These are phyloP conservation scores for Drosera spatulata DNA, from an alignment of 179 eudicot genomes.

Conservation along the genomic window DNA sequence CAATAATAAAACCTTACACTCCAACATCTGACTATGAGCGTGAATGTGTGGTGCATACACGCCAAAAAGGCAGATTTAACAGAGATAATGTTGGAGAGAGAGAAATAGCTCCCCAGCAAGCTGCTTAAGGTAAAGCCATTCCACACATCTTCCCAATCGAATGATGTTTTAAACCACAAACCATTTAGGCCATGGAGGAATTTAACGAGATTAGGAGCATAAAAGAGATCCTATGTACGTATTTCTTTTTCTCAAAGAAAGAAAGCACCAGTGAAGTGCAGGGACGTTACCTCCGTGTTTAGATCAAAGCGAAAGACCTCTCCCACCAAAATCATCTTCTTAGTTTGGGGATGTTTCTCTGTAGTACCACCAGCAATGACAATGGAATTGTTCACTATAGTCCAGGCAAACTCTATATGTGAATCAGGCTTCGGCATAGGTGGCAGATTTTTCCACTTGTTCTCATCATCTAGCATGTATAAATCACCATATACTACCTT, in stretches of 20 bases:
- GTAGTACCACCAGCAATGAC: constrained; percentile 36
- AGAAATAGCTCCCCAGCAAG: no score
- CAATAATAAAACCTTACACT: no score
- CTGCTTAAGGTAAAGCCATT: no score
- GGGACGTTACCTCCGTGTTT: constrained; percentile 14
- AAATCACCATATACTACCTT: constrained; percentile 37
- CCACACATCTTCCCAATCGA: no score
- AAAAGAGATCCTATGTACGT: neutral
- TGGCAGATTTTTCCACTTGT: constrained; percentile 25
- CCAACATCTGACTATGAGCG: no score
- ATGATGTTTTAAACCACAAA: no score
- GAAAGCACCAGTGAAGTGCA: neutral
- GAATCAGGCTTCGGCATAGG: constrained; percentile 38
- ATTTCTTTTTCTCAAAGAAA: neutral
- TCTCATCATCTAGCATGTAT: constrained; percentile 25
- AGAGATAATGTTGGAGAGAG: no score
- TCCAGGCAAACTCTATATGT: constrained; percentile 40
- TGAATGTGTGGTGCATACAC: no score
- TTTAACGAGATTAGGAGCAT: neutral
- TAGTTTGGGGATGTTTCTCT: constrained; percentile 31
- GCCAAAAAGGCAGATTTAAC: no score
- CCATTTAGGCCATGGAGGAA: no score
- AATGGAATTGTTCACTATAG: constrained; percentile 29
- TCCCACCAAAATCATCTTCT: constrained; percentile 36
- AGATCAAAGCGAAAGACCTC: constrained; percentile 30